Evolutionary conservation across 176 grass and related monocot species (phyloP).

Genomic region (Raddia guianensis): DNA sequence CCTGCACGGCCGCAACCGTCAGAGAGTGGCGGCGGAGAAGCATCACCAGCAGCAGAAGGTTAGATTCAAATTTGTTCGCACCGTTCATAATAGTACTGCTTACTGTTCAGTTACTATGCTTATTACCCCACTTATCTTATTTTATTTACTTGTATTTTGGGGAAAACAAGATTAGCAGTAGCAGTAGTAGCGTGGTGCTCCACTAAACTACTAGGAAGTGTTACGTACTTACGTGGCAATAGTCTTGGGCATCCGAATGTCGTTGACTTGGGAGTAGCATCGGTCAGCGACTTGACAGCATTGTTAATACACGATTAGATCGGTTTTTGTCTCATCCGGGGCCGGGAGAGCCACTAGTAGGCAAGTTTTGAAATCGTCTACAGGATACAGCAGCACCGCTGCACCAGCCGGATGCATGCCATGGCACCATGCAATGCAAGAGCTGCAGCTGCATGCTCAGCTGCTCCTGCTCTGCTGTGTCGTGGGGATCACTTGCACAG

Average conservation of each 20-base stretch:
- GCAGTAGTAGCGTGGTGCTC: neutral
- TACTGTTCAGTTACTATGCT: neutral
- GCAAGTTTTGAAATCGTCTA: conserved; percentile 47
- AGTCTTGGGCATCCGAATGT: conserved; percentile 47
- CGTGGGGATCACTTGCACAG: conserved; percentile 59
- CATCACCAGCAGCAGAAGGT: conserved; percentile 40
- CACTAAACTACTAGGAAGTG: neutral
- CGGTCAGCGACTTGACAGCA: conserved; percentile 40
- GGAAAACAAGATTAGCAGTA: conserved; percentile 18
- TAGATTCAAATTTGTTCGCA: conserved; percentile 45
- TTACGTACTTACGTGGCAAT: neutral
- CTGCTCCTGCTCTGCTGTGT: conserved; percentile 1
- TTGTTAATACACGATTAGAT: conserved; percentile 27
- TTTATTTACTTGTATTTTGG: conserved; percentile 26
- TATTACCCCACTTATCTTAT: conserved; percentile 29
- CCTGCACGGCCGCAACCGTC: conserved; percentile 20
- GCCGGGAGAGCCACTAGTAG: neutral
- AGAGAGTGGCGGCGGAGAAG: conserved; percentile 40
- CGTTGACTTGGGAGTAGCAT: conserved; percentile 43
- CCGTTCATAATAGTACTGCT: conserved; percentile 18
- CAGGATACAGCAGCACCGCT: neutral
- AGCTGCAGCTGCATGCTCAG: neutral
- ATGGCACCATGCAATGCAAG: conserved; percentile 8
- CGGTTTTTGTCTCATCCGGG: conserved; percentile 39
- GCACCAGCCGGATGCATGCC: neutral